These are phyloP conservation scores for Hordeum vulgare DNA, from an alignment of 176 grass and related monocot species.

Conservation along the genomic window MorexV3_pseudomolecules_assembly NC_058519.1:639487229-639487728, in stretches of 20 bases:
- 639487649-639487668: background rate
- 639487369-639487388: constrained; percentile 62
- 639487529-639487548: constrained; percentile 72
- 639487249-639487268: background rate
- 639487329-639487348: background rate
- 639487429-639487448: background rate
- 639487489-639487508: constrained; percentile 3
- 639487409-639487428: constrained; percentile 16
- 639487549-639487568: constrained; percentile 63
- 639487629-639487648: background rate
- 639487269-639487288: background rate
- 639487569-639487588: constrained; percentile 92
- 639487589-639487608: constrained; percentile 6
- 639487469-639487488: background rate
- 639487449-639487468: background rate
- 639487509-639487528: constrained; percentile 39
- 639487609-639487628: background rate
- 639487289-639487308: background rate
- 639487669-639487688: constrained; percentile 89
- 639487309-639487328: background rate
- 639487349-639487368: constrained; percentile 56
- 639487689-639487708: constrained; percentile 93
- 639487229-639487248: background rate
- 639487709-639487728: constrained; percentile 89
- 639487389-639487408: constrained; percentile 74